Conservation (phyloP, 2,329 filamentous ascomycete genomes). For the Orbilia brochopaga region DNA sequence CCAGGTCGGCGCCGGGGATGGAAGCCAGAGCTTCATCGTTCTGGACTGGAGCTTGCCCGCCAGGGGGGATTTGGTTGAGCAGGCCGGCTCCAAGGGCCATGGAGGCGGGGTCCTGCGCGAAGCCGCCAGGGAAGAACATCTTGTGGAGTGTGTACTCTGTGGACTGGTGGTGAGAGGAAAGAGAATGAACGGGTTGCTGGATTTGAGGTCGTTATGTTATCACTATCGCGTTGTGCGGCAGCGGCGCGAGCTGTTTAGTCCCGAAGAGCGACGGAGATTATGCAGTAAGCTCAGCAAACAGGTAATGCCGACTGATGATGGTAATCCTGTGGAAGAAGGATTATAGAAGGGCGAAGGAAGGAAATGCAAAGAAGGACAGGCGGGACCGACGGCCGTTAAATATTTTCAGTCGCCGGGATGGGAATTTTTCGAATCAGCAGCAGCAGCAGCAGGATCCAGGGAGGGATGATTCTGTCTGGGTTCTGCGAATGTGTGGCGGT, state of each 20-base stretch:
- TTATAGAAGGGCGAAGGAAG: background rate
- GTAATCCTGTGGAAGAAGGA: background rate
- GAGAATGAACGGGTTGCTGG: background rate
- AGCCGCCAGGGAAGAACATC: conserved; percentile 41
- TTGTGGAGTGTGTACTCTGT: background rate
- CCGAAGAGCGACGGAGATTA: conserved; percentile 1
- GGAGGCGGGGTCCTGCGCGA: conserved; percentile 41
- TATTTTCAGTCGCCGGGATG: background rate
- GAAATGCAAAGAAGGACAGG: background rate
- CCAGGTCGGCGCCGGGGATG: conserved; percentile 54
- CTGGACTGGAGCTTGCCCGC: conserved; percentile 63
- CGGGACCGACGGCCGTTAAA: background rate
- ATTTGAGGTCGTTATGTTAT: conserved; percentile 7
- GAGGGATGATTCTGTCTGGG: background rate
- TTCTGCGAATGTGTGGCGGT: background rate
- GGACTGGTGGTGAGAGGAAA: background rate
- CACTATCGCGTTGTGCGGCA: background rate
- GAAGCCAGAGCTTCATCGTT: conserved; percentile 63
- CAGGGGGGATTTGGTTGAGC: conserved; percentile 33
- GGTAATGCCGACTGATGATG: background rate
- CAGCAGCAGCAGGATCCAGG: background rate
- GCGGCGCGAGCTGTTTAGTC: background rate
- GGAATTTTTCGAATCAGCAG: background rate
- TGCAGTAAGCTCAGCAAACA: background rate
- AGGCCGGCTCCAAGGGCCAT: conserved; percentile 39